These are phyloP conservation scores for Saccharomycopsis oosterbeekiorum DNA, from an alignment of 805 yeast species.

Conservation along the genomic window DNA sequence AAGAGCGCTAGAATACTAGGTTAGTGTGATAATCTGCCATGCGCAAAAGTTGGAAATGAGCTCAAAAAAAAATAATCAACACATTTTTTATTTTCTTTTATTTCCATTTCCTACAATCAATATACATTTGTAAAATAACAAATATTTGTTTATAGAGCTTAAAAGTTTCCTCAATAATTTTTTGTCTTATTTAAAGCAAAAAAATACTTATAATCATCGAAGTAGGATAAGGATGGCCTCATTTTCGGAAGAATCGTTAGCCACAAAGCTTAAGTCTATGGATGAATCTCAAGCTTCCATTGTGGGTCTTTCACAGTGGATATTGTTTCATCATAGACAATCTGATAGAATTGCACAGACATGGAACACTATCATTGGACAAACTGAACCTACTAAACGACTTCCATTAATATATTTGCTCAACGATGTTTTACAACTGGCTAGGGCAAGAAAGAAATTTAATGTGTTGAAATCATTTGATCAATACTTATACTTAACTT, in stretches of 20 bases:
- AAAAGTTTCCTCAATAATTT: too few species aligned
- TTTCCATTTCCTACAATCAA: too few species aligned
- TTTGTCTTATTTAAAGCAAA: too few species aligned
- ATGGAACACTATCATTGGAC: slow-evolving; percentile 37
- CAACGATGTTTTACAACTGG: slow-evolving; percentile 76
- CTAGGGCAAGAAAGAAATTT: slow-evolving; percentile 48
- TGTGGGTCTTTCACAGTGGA: slow-evolving; percentile 68
- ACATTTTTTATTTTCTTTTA: too few species aligned
- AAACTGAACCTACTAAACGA: slow-evolving; percentile 32
- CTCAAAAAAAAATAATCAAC: too few species aligned
- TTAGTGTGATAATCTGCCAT: too few species aligned
- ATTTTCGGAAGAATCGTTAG: slow-evolving; percentile 40
- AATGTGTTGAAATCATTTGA: slow-evolving; percentile 54
- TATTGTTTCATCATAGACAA: slow-evolving; percentile 54
- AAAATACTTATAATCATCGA: neutral
- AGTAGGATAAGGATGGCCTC: slow-evolving; percentile 27
- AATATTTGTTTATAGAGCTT: too few species aligned
- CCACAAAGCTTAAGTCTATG: slow-evolving; percentile 36
- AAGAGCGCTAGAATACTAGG: too few species aligned
- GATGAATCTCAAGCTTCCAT: slow-evolving; percentile 64
- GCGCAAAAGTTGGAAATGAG: too few species aligned
- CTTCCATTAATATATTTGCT: slow-evolving; percentile 59
- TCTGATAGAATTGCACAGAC: slow-evolving; percentile 41
- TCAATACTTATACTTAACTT: slow-evolving; percentile 34
- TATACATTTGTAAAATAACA: too few species aligned